Percentiles rank a stretch among this genome's conserved stretches.
phyloP scores from a whole-genome alignment of 2,329 filamentous ascomycete species.

The Aspergillus thermomutatus region DNA sequence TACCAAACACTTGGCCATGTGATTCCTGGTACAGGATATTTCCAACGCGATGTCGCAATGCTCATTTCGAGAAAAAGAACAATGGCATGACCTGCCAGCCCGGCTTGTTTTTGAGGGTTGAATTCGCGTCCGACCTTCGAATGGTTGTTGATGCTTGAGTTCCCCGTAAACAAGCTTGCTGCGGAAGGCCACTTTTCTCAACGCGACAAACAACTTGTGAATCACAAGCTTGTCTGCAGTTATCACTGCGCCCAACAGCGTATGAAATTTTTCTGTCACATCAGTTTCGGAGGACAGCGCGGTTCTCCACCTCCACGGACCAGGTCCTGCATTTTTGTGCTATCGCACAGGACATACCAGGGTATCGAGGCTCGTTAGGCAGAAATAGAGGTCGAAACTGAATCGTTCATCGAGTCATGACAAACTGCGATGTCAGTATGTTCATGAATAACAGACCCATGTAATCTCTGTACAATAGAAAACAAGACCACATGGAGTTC shows the following conservation, averaged over 20 bases:
- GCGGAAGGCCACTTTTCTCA: background rate
- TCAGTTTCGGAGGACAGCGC: background rate
- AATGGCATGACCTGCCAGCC: constrained; percentile 2
- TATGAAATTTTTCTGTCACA: background rate
- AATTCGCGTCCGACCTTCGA: constrained; percentile 32
- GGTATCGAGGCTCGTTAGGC: background rate
- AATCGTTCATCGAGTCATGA: background rate
- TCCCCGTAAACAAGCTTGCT: constrained; percentile 21
- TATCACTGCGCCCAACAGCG: background rate
- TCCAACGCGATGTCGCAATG: constrained; percentile 7
- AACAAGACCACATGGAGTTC: background rate
- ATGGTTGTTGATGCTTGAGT: constrained; percentile 35
- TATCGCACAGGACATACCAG: background rate
- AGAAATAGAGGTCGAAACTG: constrained; percentile 8
- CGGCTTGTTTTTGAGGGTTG: constrained; percentile 24
- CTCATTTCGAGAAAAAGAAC: background rate
- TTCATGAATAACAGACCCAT: background rate
- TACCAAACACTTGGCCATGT: constrained; percentile 31
- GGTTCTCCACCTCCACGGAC: background rate
- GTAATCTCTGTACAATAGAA: background rate
- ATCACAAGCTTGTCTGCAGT: constrained; percentile 13
- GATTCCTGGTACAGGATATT: constrained; percentile 24
- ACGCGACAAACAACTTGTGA: background rate
- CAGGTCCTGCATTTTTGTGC: background rate
- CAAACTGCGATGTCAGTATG: background rate